Percentiles rank a stretch among this genome's conserved stretches.
Evolutionary conservation across 73 alveolate species (phyloP).

Genomic region (Blepharisma stoltei): DNA sequence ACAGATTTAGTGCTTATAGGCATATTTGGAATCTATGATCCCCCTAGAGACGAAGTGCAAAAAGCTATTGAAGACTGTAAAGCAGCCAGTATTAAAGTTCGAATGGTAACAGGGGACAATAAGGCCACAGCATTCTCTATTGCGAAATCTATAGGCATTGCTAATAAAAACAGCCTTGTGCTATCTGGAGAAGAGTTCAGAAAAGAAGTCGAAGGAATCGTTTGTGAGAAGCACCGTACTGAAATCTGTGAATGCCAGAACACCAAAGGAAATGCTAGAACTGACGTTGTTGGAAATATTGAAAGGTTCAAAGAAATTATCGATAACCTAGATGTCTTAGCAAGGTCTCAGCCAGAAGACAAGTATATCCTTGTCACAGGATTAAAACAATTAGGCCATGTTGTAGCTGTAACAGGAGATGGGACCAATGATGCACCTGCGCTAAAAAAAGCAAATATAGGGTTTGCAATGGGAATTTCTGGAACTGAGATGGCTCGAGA

Average conservation of each 20-base stretch:
- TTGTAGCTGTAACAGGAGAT: constrained; percentile 99
- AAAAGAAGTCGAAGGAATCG: constrained; percentile 56
- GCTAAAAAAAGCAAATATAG: constrained; percentile 93
- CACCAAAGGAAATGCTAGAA: constrained; percentile 29
- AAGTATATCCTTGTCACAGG: constrained; percentile 92
- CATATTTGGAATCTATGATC: constrained; percentile 92
- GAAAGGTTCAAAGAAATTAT: constrained; percentile 46
- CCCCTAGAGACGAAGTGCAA: constrained; percentile 87
- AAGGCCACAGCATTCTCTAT: constrained; percentile 3
- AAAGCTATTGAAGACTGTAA: constrained; percentile 75
- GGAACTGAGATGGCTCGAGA: constrained; percentile 97
- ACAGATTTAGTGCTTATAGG: constrained; percentile 66
- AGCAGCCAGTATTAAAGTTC: constrained; percentile 81
- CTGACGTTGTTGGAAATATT: constrained; percentile 55
- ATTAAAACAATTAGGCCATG: constrained; percentile 86
- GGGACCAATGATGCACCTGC: constrained; percentile 99
- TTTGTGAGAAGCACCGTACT: constrained; percentile 65
- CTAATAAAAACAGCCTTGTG: constrained; percentile 44
- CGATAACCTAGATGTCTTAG: constrained; percentile 75
- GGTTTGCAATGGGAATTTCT: constrained; percentile 94
- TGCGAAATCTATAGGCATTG: constrained; percentile 9
- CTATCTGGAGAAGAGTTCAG: constrained; percentile 70
- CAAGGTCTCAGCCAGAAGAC: constrained; percentile 97
- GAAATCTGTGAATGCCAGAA: constrained; percentile 49
- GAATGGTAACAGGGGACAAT: constrained; percentile 93